Conservation (phyloP, 2,329 filamentous ascomycete genomes). For the Neofusicoccum cordaticola region DNA sequence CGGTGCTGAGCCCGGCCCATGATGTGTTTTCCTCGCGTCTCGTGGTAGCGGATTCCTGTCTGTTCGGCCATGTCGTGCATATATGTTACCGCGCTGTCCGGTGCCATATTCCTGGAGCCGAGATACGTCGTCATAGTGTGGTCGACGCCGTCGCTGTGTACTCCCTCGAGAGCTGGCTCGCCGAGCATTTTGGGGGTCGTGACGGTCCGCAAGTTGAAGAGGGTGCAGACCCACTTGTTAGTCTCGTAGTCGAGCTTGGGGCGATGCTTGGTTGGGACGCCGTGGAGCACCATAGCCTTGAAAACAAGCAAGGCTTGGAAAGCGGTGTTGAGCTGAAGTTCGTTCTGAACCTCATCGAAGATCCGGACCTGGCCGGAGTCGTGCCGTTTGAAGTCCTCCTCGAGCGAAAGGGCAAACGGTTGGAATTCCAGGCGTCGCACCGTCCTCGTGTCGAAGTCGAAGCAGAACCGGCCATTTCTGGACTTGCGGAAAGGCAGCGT, state of each 20-base stretch:
- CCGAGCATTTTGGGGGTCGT: constrained; percentile 29
- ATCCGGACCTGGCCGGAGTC: constrained; percentile 29
- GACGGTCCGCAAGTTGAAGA: constrained; percentile 31
- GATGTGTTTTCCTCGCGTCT: constrained; percentile 24
- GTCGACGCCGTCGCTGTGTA: constrained; percentile 34
- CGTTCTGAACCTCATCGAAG: constrained; percentile 29
- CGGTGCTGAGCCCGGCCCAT: constrained; percentile 26
- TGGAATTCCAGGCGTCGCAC: constrained; percentile 31
- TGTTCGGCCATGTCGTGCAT: constrained; percentile 29
- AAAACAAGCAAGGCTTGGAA: constrained; percentile 32
- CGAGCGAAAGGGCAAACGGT: constrained; percentile 27
- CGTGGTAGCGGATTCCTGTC: constrained; percentile 24
- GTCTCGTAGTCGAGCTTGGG: constrained; percentile 28
- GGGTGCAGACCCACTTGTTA: constrained; percentile 28
- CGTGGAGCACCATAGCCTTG: constrained; percentile 30
- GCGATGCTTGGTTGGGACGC: constrained; percentile 23
- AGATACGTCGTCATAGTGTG: constrained; percentile 35
- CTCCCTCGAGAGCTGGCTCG: constrained; percentile 33
- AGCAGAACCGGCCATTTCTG: not conserved
- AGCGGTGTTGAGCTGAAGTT: constrained; percentile 32
- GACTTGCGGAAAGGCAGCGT: not conserved
- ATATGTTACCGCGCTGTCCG: constrained; percentile 30
- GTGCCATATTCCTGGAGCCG: constrained; percentile 28
- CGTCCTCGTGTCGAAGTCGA: not conserved
- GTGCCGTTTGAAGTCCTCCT: constrained; percentile 33